Base-by-base conservation (phyloP, 2,329 filamentous ascomycete genomes). In the Incumbomyces lentus region DNA sequence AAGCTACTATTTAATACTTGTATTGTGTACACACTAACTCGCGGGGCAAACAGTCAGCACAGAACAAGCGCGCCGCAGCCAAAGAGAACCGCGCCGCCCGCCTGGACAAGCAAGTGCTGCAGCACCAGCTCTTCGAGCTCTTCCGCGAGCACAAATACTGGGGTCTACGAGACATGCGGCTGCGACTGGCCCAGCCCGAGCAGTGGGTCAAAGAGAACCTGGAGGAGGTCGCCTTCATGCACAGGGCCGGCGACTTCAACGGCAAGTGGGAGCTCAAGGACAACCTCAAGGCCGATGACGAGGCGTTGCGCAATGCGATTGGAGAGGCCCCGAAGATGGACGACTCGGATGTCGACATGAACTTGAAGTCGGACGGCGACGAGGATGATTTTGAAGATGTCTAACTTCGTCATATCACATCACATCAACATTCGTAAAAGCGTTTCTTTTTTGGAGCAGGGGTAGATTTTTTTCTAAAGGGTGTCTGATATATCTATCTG, bases 81-180 rank as follows among this genome's bases (percentile, higher is more conserved):
- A 76, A 78, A 62, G 82, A 86, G 57, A 82, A 86, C 67, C 95
- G 96, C 71, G 83, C 86, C 22, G 84, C 86, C 30, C 89, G 92
- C 67, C 89, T 96, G 67, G 82, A 87, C 37, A 81, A 89, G 64
- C 83, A 87, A 71, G 84, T 92, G 59, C 79, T 98, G 52, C 69
- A 94, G 67, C 89, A 95, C 67, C 76, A 79, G 53, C 81, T 98
- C 51, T 88, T 90, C 70, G 69, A 76, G 40, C 84, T 82, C 61
- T 98, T 95, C 78, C 78, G 82, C 47, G 72, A 84, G 59, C 94
- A 84, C 72, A 81, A 82, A 58, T 96, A 92, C 66, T 98, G 90
- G 89, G 81, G 84, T n/a, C 85, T 96, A 73, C 89, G 86, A 60
- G 79, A 84, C 4, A 76, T 98, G 56, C 86, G 87, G 53, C 74